Evolutionary conservation across 768 basidiomycete genomes (phyloP), one percentile per base, ranked within the genome.

Genomic region (Suillus tomentosus): DNA sequence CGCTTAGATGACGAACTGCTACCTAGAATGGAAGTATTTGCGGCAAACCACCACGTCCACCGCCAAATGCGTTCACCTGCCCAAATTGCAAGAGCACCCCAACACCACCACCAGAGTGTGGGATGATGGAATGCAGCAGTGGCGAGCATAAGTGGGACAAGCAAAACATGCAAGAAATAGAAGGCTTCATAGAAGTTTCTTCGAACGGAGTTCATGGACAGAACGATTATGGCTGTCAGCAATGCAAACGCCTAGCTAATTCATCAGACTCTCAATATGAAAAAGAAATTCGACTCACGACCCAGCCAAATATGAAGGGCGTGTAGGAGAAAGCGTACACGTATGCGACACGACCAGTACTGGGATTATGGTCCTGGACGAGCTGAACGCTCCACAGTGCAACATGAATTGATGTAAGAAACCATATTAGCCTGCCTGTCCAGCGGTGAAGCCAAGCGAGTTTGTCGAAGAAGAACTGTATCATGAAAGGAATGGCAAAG

Each of bases 401-500:
- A 39, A 88, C 85, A 72, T 94, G 91, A 3, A 85, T 67, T 3
- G 82, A 73, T 8, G 84, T 82, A 61, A 90, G 72, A 55, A 86
- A 72, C 86, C 89, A 94, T 24, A 92, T 81, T 50, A 92, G 75
- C 60, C 90, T 79, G 2, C 88, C 92, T 5, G 84, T 77, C 87
- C 90, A 90, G 34, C 84, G 83, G 73, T 93, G 92, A 8, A 92
- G 77, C 75, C 85, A 81, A 5, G 85, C 82, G 11, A 92, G 83
- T 71, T 91, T 91, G 79, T 94, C 91, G 69, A 89, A 89, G 68
- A 86, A 83, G n/a, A 91, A 67, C 62, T 90, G 86, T 47, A 83
- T 82, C 63, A 85, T 78, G 66, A 83, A 84, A 0, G 86, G 82
- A 61, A 87, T 74, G 56, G 92, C 84, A 68, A 92, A 85, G 57